These are phyloP conservation scores for Colletotrichum zoysiae DNA, from an alignment of 2,329 filamentous ascomycete genomes.

Conservation along the genomic window DNA sequence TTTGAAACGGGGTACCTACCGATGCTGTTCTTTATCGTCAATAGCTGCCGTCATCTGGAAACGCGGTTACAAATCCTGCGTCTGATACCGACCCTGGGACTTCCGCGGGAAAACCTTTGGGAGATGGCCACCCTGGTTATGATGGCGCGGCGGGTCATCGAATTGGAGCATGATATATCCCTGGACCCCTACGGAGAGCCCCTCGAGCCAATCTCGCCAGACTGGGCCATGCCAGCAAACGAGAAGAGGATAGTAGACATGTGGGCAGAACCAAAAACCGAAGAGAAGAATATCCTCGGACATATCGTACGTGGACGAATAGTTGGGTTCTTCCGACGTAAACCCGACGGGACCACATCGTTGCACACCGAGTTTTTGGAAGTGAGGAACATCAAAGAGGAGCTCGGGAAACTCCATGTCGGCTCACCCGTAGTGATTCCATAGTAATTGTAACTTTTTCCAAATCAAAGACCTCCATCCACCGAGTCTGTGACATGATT, in stretches of 20 bases:
- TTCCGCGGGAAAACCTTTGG: slow-evolving; percentile 33
- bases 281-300: slow-evolving; percentile 14
- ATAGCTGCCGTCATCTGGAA: slow-evolving; percentile 27
- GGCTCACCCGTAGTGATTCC: slow-evolving; percentile 3
- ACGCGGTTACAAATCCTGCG: slow-evolving; percentile 27
- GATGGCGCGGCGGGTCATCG: slow-evolving; percentile 30
- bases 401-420: neutral
- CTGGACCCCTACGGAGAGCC: slow-evolving; percentile 13
- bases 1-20: slow-evolving; percentile 37
- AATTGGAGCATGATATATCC: slow-evolving; percentile 34
- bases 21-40: slow-evolving; percentile 34
- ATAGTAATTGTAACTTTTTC: neutral
- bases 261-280: slow-evolving; percentile 16
- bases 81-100: slow-evolving; percentile 26
- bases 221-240: neutral
- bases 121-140: slow-evolving; percentile 30
- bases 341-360: neutral
- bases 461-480: neutral
- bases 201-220: neutral
- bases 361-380: slow-evolving; percentile 20
- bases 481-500: neutral
- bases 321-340: slow-evolving; percentile 20
- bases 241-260: slow-evolving; percentile 23
- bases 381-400: slow-evolving; percentile 10
- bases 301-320: slow-evolving; percentile 2